Conservation (phyloP, 108 stramenopile species). For the Fragilaria crotonensis region DNA sequence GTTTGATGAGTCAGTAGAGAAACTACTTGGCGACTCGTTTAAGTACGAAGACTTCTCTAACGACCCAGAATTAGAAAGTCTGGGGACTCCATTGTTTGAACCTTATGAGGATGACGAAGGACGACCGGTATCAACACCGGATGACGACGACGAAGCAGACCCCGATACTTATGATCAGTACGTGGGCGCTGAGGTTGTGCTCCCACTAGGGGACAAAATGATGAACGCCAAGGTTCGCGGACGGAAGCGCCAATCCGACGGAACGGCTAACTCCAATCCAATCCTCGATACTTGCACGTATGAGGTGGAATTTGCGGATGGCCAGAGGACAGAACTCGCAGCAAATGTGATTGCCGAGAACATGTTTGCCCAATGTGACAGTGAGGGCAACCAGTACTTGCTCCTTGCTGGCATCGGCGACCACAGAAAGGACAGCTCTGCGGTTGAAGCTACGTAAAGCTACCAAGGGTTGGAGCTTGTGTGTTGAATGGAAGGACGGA, state of each 20-base stretch:
- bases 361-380: too few species aligned
- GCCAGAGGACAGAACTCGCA: too few species aligned
- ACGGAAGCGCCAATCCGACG: too few species aligned
- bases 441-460: conserved; percentile 6
- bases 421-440: too few species aligned
- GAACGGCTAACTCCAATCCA: too few species aligned
- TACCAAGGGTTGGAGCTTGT: conserved; percentile 26
- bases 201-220: conserved; percentile 18
- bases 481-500: conserved; percentile 22
- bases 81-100: conserved; percentile 9
- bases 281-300: too few species aligned
- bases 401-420: too few species aligned
- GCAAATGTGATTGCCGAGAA: too few species aligned
- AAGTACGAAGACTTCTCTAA: background rate
- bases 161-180: conserved; percentile 16
- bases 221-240: too few species aligned
- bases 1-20: background rate
- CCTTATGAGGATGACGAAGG: conserved; percentile 15
- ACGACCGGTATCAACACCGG: conserved; percentile 4
- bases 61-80: conserved; percentile 6
- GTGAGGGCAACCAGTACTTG: too few species aligned
- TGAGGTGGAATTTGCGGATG: too few species aligned
- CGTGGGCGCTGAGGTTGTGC: conserved; percentile 32
- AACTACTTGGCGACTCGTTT: conserved; percentile 2
- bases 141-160: conserved; percentile 10